phyloP scores from a whole-genome alignment of 768 basidiomycete genomes.

The Paxillus rubicundulus region DNA sequence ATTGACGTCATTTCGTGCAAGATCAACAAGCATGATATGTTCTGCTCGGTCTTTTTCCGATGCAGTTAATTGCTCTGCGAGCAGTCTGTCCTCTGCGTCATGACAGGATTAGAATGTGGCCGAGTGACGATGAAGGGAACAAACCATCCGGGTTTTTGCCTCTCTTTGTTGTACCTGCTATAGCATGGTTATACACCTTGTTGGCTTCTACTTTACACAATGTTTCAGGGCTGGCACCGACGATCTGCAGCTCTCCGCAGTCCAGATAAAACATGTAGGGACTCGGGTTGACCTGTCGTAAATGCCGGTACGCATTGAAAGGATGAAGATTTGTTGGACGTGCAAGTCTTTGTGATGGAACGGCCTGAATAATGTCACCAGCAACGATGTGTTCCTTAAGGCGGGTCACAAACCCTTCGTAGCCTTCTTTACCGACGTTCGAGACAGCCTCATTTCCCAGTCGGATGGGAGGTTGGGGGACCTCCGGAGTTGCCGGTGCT shows the following conservation, averaged over 20 bases:
- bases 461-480: conserved; percentile 59
- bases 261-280: conserved; percentile 99
- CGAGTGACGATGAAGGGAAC: conserved; percentile 21
- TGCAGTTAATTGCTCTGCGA: conserved; percentile 69
- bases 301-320: conserved; percentile 93
- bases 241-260: conserved; percentile 88
- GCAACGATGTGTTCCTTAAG: conserved; percentile 93
- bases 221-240: conserved; percentile 98
- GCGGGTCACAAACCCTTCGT: conserved; percentile 85
- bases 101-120: conserved; percentile 6
- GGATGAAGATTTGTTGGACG: conserved; percentile 88
- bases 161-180: conserved; percentile 90
- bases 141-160: conserved; percentile 84
- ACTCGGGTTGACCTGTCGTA: conserved; percentile 93
- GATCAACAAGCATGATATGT: conserved; percentile 98
- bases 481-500: conserved; percentile 53
- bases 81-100: conserved; percentile 77
- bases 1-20: conserved; percentile 98
- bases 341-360: conserved; percentile 89
- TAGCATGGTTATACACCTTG: conserved; percentile 95
- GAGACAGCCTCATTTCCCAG: conserved; percentile 71
- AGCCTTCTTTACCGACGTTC: conserved; percentile 92
- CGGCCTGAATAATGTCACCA: conserved; percentile 98
- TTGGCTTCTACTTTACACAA: conserved; percentile 92
- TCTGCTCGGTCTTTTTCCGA: conserved; percentile 97